Evolutionary conservation across 2,329 filamentous ascomycete genomes (phyloP), one percentile per base, ranked within the genome.

Genomic region (Neopestalotiopsis sp.): DNA sequence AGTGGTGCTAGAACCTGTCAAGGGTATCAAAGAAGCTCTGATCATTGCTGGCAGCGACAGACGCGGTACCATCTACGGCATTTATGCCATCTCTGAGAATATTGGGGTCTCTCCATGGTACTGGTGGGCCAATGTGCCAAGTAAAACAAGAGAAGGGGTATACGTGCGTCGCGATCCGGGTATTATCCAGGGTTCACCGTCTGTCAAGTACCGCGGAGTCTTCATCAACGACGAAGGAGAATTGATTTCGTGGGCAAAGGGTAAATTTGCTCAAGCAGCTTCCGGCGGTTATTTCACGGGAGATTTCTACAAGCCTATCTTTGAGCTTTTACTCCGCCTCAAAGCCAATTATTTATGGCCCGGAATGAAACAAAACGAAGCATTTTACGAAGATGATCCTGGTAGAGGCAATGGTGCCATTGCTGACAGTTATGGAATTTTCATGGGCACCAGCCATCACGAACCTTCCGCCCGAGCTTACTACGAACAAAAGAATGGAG

Each of bases 341-440:
- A 85, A 87, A 59, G 91, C 90, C 30, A 93, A 93, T 78, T 92
- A 92, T 74, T 81, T 93, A 65, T 93, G 91, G 91, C 91, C 91
- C 0, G 86, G 89, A 1, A 84, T 87, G 66, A 93, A 91, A 91
- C 86, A 85, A 6, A 87, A 84, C 72, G 91, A 38, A 38, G 34
- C 92, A 83, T 91, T 92, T 74, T 88, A 89, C 74, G 86, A 91
- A 0, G 91, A 93, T 70, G 91, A 93, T 75, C 82, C 86, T 3
- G 81, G 84, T 45, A 92, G 89, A 73, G 89, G 91, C 74, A 86
- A 88, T 0, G 84, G 34, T 10, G 34, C 10, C 34, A 38, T 91
- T 3, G 89, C 90, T 0, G 89, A 93, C 73, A 89, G 89, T 24
- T 92, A 89, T 73, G 90, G 89, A 32, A 88, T 93, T 68, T 90